Evolutionary conservation across 805 yeast genomes (phyloP).

Genomic region (Metschnikowia lachancei): DNA sequence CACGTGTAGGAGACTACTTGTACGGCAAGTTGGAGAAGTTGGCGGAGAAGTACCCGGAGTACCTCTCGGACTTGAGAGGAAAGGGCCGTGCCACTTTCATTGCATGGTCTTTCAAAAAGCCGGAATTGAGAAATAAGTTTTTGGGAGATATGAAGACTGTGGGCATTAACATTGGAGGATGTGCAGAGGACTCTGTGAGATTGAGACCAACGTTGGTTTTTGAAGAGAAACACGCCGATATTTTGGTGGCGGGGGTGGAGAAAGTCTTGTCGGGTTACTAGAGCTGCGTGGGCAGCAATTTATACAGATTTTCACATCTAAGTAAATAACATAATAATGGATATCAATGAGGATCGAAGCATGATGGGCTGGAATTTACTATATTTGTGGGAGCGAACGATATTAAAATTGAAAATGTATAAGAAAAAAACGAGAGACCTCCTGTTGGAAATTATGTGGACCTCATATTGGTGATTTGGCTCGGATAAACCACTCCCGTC

Average conservation of each 20-base stretch:
- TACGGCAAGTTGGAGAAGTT: constrained; percentile 53
- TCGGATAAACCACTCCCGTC: too few species aligned
- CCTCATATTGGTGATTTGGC: too few species aligned
- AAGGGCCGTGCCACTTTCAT: constrained; percentile 72
- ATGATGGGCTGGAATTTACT: background rate
- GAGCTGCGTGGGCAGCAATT: background rate
- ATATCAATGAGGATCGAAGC: background rate
- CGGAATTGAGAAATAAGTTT: constrained; percentile 59
- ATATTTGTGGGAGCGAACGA: background rate
- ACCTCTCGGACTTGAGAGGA: constrained; percentile 63
- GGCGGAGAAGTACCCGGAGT: constrained; percentile 52
- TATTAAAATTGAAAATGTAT: too few species aligned
- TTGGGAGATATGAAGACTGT: constrained; percentile 53
- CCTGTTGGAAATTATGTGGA: too few species aligned
- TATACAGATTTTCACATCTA: background rate
- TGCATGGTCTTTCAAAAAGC: constrained; percentile 68
- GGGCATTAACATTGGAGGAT: constrained; percentile 83
- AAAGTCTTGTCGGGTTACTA: constrained; percentile 37
- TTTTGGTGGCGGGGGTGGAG: constrained; percentile 48
- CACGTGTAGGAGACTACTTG: constrained; percentile 65
- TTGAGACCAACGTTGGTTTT: constrained; percentile 77
- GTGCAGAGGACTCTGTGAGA: constrained; percentile 76
- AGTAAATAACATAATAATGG: background rate
- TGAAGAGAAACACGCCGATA: constrained; percentile 76
- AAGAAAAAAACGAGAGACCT: too few species aligned